Conservation (phyloP, 371 early-diverging fungal genomes). For the Mortierella sp. region DNA sequence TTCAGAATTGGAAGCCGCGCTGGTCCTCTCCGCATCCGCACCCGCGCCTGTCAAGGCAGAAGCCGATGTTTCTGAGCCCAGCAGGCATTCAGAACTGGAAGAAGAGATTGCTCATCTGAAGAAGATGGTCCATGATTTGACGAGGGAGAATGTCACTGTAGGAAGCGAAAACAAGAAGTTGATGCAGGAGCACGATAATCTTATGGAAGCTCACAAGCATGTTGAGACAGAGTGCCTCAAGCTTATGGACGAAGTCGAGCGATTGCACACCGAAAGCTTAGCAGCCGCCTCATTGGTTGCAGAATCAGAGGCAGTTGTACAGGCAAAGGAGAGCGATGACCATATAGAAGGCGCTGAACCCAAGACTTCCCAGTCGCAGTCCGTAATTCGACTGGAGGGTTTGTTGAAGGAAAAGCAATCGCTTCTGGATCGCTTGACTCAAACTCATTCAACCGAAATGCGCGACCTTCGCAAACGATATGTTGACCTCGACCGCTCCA, state of each 20-base stretch:
- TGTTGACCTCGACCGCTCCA: conserved; percentile 67
- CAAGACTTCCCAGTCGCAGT: conserved; percentile 18
- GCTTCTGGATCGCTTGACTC: conserved; percentile 62
- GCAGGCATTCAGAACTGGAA: conserved; percentile 26
- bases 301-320: conserved; percentile 3
- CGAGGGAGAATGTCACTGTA: conserved; percentile 54
- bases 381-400: conserved; percentile 53
- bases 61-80: conserved; percentile 17
- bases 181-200: conserved; percentile 61
- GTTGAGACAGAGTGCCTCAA: conserved; percentile 79
- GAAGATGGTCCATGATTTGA: conserved; percentile 52
- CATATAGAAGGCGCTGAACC: neutral
- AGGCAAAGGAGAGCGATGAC: conserved; percentile 9
- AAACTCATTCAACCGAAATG: conserved; percentile 67
- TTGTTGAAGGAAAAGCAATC: conserved; percentile 65
- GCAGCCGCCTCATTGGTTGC: conserved; percentile 49
- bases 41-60: conserved; percentile 10
- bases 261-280: conserved; percentile 71
- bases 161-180: conserved; percentile 66
- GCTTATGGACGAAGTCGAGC: conserved; percentile 82
- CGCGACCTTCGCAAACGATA: conserved; percentile 67
- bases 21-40: conserved; percentile 36
- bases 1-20: conserved; percentile 54
- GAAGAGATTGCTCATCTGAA: conserved; percentile 43
- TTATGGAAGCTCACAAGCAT: conserved; percentile 73